These are phyloP conservation scores for Starmera pachycereana DNA, from an alignment of 805 yeast genomes.

Conservation along the genomic window DNA sequence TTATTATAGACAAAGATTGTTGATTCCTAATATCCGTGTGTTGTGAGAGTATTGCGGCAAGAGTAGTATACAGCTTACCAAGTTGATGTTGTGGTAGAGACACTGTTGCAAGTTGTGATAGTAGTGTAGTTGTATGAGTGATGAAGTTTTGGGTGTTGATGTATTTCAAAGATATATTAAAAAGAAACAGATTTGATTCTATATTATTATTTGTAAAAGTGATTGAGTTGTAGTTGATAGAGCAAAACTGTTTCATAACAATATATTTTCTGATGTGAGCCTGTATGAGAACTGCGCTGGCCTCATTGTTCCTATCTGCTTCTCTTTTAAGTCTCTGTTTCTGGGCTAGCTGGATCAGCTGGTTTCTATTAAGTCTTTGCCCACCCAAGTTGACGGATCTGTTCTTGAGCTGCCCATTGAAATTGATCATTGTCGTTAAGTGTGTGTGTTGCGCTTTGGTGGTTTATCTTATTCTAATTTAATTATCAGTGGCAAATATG, in stretches of 20 bases:
- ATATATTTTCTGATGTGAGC: slow-evolving; percentile 31
- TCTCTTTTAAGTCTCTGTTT: slow-evolving; percentile 61
- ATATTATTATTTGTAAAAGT: slow-evolving; percentile 5
- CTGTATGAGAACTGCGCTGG: slow-evolving; percentile 44
- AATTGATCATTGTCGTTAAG: slow-evolving; percentile 32
- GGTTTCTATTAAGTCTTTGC: slow-evolving; percentile 25
- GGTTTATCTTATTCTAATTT: too few relatives aligned
- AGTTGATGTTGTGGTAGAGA: too few relatives aligned
- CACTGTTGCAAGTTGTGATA: too few relatives aligned
- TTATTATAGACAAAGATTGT: too few relatives aligned
- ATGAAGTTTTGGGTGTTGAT: too few relatives aligned
- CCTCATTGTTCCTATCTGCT: slow-evolving; percentile 34
- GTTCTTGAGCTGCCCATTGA: slow-evolving; percentile 54
- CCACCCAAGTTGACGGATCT: slow-evolving; percentile 52
- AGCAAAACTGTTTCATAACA: slow-evolving; percentile 2
- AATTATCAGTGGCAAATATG: too few relatives aligned
- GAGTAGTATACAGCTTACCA: too few relatives aligned
- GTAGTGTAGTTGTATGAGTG: too few relatives aligned
- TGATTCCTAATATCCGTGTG: too few relatives aligned
- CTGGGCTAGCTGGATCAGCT: slow-evolving; percentile 51
- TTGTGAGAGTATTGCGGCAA: too few relatives aligned
- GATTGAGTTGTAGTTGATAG: too few relatives aligned
- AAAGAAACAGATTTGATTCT: slow-evolving; percentile 13
- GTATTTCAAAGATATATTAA: slow-evolving; percentile 4
- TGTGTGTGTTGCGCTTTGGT: too few relatives aligned